These are phyloP conservation scores for Corchorus capsularis DNA, from an alignment of 345 rosid species.

Conservation along the genomic window DNA sequence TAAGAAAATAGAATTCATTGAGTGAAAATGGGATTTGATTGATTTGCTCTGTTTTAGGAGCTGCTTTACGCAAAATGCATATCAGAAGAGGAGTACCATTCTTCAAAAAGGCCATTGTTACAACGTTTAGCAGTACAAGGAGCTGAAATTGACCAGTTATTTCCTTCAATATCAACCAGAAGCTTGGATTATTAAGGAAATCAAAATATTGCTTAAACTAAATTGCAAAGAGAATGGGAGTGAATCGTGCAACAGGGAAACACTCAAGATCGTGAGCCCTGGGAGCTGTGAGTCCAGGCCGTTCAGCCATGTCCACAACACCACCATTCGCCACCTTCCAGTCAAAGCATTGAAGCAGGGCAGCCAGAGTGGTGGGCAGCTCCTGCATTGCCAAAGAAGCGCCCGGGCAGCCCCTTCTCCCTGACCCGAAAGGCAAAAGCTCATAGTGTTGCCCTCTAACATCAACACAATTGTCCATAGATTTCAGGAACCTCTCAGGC, in stretches of 20 bases:
- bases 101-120: conserved; percentile 71
- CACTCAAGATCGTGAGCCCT: conserved; percentile 42
- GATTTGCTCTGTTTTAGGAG: conserved; percentile 38
- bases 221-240: background rate
- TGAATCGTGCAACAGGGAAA: conserved; percentile 26
- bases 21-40: background rate
- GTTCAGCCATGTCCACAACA: conserved; percentile 38
- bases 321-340: conserved; percentile 25
- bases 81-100: conserved; percentile 65
- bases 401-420: conserved; percentile 54
- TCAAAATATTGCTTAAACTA: background rate
- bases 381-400: conserved; percentile 45
- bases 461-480: conserved; percentile 7
- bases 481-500: conserved; percentile 42
- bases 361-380: conserved; percentile 22
- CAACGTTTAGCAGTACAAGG: conserved; percentile 75
- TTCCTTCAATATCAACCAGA: too few relatives aligned
- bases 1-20: background rate
- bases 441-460: conserved; percentile 41
- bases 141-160: conserved; percentile 48
- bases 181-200: background rate
- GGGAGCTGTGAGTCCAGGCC: conserved; percentile 47
- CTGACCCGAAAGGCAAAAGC: conserved; percentile 51
- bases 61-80: conserved; percentile 71
- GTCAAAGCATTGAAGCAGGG: conserved; percentile 52